These are phyloP conservation scores for Nyctanthes arbortristis DNA, from an alignment of 257 asterid genomes.

Conservation along the genomic window DNA sequence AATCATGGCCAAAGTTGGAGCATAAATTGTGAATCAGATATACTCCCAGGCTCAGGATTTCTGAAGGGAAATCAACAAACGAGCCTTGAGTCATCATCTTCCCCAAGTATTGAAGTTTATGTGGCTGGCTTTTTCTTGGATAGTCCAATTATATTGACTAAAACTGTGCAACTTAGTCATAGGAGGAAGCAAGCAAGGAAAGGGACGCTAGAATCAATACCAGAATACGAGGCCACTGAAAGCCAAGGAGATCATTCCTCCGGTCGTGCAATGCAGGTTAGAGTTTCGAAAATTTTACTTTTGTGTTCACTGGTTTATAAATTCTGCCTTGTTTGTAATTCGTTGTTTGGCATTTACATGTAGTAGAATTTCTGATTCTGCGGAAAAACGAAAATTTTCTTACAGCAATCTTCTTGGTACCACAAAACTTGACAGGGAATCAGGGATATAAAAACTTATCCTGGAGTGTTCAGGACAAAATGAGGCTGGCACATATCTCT, in stretches of 20 bases:
- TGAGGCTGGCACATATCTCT: slow-evolving; percentile 45
- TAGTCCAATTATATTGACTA: slow-evolving; percentile 59
- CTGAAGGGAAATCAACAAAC: slow-evolving; percentile 38
- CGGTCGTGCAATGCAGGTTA: slow-evolving; percentile 47
- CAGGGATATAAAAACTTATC: slow-evolving; percentile 48
- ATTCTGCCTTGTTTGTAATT: not conserved
- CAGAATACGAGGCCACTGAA: slow-evolving; percentile 52
- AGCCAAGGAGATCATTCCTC: slow-evolving; percentile 33
- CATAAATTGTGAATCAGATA: slow-evolving; percentile 51
- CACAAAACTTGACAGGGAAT: slow-evolving; percentile 32
- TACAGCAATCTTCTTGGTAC: slow-evolving; percentile 38
- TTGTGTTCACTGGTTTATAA: not conserved
- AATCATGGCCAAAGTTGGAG: slow-evolving; percentile 48
- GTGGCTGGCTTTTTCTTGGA: slow-evolving; percentile 70
- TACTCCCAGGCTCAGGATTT: slow-evolving; percentile 24
- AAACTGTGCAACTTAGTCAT: slow-evolving; percentile 48
- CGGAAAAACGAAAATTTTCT: slow-evolving; percentile 14
- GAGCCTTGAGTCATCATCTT: slow-evolving; percentile 29
- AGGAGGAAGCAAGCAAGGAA: slow-evolving; percentile 57
- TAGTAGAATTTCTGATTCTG: slow-evolving; percentile 16
- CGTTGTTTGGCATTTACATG: not conserved
- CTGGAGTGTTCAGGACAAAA: slow-evolving; percentile 30
- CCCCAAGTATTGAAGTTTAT: slow-evolving; percentile 62
- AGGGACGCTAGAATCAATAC: slow-evolving; percentile 65
- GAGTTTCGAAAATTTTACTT: not conserved